Evolutionary conservation across 345 rosid species (phyloP), one percentile per base, ranked within the genome.

Genomic region (Eucalyptus tenuipes): DNA sequence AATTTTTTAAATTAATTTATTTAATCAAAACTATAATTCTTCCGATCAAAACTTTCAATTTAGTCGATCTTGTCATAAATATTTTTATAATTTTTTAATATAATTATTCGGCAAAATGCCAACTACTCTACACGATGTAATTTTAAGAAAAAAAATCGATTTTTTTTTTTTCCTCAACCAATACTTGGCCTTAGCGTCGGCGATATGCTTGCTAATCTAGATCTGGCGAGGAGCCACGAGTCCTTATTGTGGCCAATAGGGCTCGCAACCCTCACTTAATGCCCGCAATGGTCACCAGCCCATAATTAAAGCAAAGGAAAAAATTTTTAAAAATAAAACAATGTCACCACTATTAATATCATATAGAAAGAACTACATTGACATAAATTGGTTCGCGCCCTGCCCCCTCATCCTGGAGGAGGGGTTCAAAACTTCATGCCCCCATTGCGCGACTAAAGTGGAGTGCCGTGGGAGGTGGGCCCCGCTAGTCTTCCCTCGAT

Each of bases 41-140:
- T 52, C 2, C 0, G 0, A 20, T 52, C 0, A 52, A 52, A 20
- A 18, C 10, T 52, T 61, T 61, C 0, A 4, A 27, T 29, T 61
- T 59, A 59, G 1, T 14, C 10, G 14, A 64, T 6, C 14, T 64
- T n/a, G 0, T 15, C 3, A 64, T 64, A 14, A n/a, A 14, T n/a
- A 1, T n/a, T 13, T 64, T 14, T 3, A 64, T n/a, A 7, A 64
- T 15, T n/a, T 64, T 4, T 7, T 14, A 64, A 64, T n/a, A n/a
- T n/a, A 15, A 64, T 15, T 4, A 0, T 2, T n/a, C 2, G 2
- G 2, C 7, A 27, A 59, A 12, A 55, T 55, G 0, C 5, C 59
- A 8, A 3, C 0, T 11, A 0, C 29, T 22, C 29, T 55, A 24
- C 1, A 0, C 0, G 0, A 55, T 24, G 29, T 13, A 24, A 0